Evolutionary conservation across 306 rosid species (phyloP).

Genomic region (Prunus dulcis): DNA sequence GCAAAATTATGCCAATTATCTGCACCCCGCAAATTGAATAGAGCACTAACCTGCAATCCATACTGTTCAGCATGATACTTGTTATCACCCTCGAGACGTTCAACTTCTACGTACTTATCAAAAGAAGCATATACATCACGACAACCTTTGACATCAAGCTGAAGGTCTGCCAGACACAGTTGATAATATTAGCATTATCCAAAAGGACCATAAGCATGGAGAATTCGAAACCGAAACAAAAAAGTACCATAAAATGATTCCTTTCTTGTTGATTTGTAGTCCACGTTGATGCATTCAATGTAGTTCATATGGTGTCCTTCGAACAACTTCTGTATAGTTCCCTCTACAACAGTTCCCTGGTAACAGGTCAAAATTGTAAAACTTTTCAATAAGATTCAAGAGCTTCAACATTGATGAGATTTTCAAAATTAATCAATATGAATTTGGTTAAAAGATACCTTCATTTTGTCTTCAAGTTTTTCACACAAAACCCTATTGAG

Average conservation of each 20-base stretch:
- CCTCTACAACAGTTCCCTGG: conserved; percentile 99
- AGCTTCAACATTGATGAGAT: background rate
- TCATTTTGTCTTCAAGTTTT: conserved; percentile 93
- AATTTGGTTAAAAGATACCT: conserved; percentile 34
- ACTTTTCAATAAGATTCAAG: background rate
- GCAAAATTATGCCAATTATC: conserved; percentile 17
- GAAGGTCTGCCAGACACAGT: conserved; percentile 67
- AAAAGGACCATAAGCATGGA: background rate
- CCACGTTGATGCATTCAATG: conserved; percentile 98
- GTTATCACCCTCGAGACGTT: conserved; percentile 95
- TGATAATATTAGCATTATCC: background rate
- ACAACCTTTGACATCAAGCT: conserved; percentile 99
- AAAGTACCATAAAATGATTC: conserved; percentile 92
- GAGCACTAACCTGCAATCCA: conserved; percentile 73
- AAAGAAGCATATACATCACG: conserved; percentile 95
- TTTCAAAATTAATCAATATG: background rate
- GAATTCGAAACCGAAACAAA: background rate
- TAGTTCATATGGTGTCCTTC: conserved; percentile 99
- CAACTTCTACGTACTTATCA: conserved; percentile 98
- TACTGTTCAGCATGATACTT: conserved; percentile 93
- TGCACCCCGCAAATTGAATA: background rate
- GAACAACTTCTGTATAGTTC: conserved; percentile 93
- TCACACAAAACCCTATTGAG: conserved; percentile 79
- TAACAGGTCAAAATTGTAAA: background rate
- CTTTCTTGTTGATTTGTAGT: conserved; percentile 95